Percentiles rank a stretch among this genome's conserved stretches.
These are phyloP conservation scores for Aspergillus wentii DNA, from an alignment of 495 filamentous ascomycete species.

Conservation along the genomic window DNA sequence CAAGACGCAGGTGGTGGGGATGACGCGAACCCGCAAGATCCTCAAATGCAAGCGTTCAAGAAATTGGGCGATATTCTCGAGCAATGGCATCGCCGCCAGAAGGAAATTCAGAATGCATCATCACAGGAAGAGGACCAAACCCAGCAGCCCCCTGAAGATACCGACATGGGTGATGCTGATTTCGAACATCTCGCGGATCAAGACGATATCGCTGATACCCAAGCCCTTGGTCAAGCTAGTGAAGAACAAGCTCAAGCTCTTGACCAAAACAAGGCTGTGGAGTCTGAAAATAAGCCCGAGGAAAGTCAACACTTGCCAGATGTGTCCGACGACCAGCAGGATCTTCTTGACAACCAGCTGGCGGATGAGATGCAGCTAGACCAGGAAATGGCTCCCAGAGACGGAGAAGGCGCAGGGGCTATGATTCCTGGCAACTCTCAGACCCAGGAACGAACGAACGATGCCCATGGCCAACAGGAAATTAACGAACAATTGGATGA, in stretches of 20 bases:
- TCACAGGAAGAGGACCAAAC: constrained; percentile 52
- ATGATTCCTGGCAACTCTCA: constrained; percentile 36
- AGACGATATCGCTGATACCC: constrained; percentile 71
- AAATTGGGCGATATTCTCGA: constrained; percentile 93
- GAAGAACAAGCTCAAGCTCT: constrained; percentile 80
- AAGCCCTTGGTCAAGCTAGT: constrained; percentile 83
- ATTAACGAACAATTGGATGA: constrained; percentile 59
- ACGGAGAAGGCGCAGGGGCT: constrained; percentile 37
- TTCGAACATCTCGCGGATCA: constrained; percentile 90
- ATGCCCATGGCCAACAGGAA: constrained; percentile 35
- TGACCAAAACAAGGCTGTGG: constrained; percentile 79
- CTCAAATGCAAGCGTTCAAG: constrained; percentile 65
- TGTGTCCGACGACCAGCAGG: constrained; percentile 49
- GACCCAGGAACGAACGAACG: constrained; percentile 25
- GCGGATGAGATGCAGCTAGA: constrained; percentile 47
- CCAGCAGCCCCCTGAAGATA: constrained; percentile 47
- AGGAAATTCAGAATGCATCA: constrained; percentile 67
- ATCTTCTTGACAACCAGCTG: constrained; percentile 42
- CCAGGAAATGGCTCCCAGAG: constrained; percentile 25
- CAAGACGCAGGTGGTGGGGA: constrained; percentile 37
- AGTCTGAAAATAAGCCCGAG: constrained; percentile 57
- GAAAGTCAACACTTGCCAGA: constrained; percentile 56
- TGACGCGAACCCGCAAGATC: constrained; percentile 46
- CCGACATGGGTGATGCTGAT: constrained; percentile 65
- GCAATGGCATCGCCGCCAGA: constrained; percentile 80